A percentile compares a stretch with the other conserved stretches of the same genome.
phyloP scores from a whole-genome alignment of 352 stramenopile genomes.

The Globisporangium yorkense region DNA sequence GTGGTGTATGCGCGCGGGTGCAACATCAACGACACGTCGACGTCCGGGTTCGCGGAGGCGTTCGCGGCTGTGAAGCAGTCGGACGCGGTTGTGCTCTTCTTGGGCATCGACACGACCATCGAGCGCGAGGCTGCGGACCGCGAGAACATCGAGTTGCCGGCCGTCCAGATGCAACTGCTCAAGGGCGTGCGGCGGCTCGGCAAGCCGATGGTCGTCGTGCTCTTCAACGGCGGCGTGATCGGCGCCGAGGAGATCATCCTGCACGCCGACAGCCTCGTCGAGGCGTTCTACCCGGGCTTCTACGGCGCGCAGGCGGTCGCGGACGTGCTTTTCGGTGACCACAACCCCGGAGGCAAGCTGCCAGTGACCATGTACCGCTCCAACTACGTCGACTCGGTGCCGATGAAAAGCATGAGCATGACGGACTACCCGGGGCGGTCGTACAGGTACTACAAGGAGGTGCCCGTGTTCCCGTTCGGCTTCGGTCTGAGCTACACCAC shows the following conservation, averaged over 20 bases:
- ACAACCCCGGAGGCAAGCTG: slow-evolving; percentile 76
- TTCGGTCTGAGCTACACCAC: slow-evolving; percentile 89
- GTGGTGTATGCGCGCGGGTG: slow-evolving; percentile 35
- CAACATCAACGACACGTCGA: slow-evolving; percentile 64
- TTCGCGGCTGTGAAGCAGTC: slow-evolving; percentile 28
- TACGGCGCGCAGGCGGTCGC: slow-evolving; percentile 73
- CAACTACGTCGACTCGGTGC: slow-evolving; percentile 61
- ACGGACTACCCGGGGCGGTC: slow-evolving; percentile 82
- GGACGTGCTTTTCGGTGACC: slow-evolving; percentile 79
- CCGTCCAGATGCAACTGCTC: slow-evolving; percentile 72
- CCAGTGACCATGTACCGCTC: slow-evolving; percentile 86
- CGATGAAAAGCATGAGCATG: slow-evolving; percentile 91
- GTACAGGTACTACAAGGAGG: slow-evolving; percentile 90
- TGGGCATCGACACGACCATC: slow-evolving; percentile 81
- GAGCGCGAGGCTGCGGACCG: slow-evolving; percentile 73
- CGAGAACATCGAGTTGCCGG: slow-evolving; percentile 63
- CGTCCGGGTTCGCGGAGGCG: slow-evolving; percentile 40
- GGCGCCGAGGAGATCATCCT: slow-evolving; percentile 67
- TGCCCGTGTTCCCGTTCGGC: slow-evolving; percentile 87
- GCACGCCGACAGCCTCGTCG: slow-evolving; percentile 56
- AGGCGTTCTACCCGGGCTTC: slow-evolving; percentile 83
- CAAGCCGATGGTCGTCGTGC: slow-evolving; percentile 73
- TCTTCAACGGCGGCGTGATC: slow-evolving; percentile 86
- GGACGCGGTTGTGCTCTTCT: slow-evolving; percentile 65
- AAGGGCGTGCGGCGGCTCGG: slow-evolving; percentile 47